phyloP scores from a whole-genome alignment of 2,329 filamentous ascomycete genomes.

The Phyllosticta ampelicida region DNA sequence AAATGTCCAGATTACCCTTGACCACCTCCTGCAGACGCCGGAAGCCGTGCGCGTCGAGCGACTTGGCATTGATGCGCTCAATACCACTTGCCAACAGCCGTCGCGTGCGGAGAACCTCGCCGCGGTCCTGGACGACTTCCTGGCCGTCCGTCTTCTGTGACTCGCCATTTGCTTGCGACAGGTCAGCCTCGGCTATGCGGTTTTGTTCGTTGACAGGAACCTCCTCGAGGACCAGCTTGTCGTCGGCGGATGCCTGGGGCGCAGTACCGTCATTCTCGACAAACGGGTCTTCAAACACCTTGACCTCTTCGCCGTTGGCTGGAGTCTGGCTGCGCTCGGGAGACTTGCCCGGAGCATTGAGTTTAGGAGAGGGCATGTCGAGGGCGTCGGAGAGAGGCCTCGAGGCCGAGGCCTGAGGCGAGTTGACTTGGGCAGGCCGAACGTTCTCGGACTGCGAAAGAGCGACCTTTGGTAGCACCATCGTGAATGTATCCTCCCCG shows the following conservation, averaged over 20 bases:
- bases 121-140: conserved; percentile 27
- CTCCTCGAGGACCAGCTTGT: conserved; percentile 39
- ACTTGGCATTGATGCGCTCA: conserved; percentile 56
- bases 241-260: conserved; percentile 12
- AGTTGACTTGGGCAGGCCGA: background rate
- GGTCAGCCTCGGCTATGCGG: conserved; percentile 14
- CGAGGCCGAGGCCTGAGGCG: conserved; percentile 5
- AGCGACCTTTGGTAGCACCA: conserved; percentile 36
- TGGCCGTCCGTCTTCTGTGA: conserved; percentile 11
- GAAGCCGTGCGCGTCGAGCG: conserved; percentile 73
- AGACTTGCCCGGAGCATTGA: conserved; percentile 16
- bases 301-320: conserved; percentile 29
- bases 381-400: conserved; percentile 18
- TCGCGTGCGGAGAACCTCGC: conserved; percentile 34
- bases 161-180: conserved; percentile 13
- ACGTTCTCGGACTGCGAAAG: conserved; percentile 11
- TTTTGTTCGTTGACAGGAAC: conserved; percentile 40
- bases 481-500: conserved; percentile 41
- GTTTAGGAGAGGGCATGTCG: background rate
- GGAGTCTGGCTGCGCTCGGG: background rate
- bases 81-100: conserved; percentile 65
- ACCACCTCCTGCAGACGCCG: conserved; percentile 66
- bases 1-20: conserved; percentile 52
- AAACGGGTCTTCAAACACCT: conserved; percentile 45
- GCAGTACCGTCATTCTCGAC: conserved; percentile 27